A percentile compares a stretch with the other conserved stretches of the same genome.
Conservation (phyloP, 306 rosid species). For the Quercus suber region DNA sequence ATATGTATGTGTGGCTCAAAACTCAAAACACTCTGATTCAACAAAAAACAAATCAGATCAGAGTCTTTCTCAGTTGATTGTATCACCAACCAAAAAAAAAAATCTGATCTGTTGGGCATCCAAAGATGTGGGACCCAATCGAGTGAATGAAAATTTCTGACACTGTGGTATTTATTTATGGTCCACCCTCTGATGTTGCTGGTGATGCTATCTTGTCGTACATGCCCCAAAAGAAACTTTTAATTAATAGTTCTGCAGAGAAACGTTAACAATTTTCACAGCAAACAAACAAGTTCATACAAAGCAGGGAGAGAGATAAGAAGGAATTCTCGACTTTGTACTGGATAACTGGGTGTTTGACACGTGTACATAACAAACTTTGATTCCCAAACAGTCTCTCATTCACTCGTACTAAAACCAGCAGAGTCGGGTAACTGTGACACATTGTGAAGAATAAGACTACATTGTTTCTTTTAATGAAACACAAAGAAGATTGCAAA, state of each 20-base stretch:
- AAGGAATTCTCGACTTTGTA: background rate
- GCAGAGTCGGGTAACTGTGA: slow-evolving; percentile 27
- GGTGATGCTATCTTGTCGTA: slow-evolving; percentile 2
- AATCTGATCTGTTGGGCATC: background rate
- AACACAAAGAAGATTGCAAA: slow-evolving; percentile 36
- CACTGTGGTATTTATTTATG: background rate
- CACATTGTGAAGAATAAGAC: slow-evolving; percentile 32
- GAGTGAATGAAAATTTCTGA: background rate
- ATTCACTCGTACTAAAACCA: slow-evolving; percentile 1
- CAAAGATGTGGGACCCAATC: slow-evolving; percentile 16
- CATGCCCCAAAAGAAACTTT: slow-evolving; percentile 14
- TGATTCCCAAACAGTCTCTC: background rate
- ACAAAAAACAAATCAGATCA: too few species aligned
- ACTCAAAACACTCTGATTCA: too few species aligned
- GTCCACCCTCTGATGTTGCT: background rate
- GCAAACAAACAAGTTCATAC: slow-evolving; percentile 18
- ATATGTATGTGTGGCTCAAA: too few species aligned
- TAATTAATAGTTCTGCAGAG: background rate
- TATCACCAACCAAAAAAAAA: background rate
- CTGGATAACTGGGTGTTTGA: slow-evolving; percentile 22
- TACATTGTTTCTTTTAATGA: slow-evolving; percentile 56
- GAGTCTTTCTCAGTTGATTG: too few species aligned
- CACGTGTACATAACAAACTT: slow-evolving; percentile 29
- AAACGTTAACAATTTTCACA: background rate
- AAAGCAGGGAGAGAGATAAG: background rate